These are phyloP conservation scores for Geranium brycei DNA, from an alignment of 345 rosid species.

Conservation along the genomic window DNA sequence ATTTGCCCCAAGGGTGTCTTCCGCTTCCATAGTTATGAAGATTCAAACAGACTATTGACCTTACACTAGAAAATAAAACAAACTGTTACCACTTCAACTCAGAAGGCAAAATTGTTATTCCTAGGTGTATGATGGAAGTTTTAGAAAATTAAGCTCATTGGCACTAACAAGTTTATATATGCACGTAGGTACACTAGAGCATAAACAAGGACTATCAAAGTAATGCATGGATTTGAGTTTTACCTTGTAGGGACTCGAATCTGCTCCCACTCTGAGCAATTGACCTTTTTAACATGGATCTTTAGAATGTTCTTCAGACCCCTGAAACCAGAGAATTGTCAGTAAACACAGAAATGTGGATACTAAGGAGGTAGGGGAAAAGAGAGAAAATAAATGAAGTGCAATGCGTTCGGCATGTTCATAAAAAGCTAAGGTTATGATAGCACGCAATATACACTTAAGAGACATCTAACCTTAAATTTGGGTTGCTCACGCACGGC, in stretches of 20 bases:
- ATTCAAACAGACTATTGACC: slow-evolving; percentile 87
- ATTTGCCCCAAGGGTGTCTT: slow-evolving; percentile 88
- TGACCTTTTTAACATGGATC: slow-evolving; percentile 60
- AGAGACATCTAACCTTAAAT: slow-evolving; percentile 53
- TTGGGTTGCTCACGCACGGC: slow-evolving; percentile 73
- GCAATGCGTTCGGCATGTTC: neutral
- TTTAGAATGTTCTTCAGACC: slow-evolving; percentile 81
- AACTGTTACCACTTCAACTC: neutral
- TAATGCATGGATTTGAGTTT: neutral
- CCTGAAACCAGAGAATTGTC: slow-evolving; percentile 21
- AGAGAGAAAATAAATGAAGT: neutral
- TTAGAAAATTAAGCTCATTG: too few relatives aligned
- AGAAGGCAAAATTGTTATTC: too few relatives aligned
- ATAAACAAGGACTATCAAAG: neutral
- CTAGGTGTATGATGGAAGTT: neutral
- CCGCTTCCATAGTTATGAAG: slow-evolving; percentile 93
- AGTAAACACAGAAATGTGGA: neutral
- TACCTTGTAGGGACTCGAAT: slow-evolving; percentile 88
- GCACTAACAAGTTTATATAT: too few relatives aligned
- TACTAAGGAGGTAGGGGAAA: neutral
- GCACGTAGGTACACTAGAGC: too few relatives aligned
- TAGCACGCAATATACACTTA: neutral
- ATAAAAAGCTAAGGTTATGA: neutral
- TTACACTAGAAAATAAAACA: slow-evolving; percentile 34
- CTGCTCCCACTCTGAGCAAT: slow-evolving; percentile 85